Conservation (phyloP, 495 filamentous ascomycete species). For the Friedmanniomyces simplex region DNA sequence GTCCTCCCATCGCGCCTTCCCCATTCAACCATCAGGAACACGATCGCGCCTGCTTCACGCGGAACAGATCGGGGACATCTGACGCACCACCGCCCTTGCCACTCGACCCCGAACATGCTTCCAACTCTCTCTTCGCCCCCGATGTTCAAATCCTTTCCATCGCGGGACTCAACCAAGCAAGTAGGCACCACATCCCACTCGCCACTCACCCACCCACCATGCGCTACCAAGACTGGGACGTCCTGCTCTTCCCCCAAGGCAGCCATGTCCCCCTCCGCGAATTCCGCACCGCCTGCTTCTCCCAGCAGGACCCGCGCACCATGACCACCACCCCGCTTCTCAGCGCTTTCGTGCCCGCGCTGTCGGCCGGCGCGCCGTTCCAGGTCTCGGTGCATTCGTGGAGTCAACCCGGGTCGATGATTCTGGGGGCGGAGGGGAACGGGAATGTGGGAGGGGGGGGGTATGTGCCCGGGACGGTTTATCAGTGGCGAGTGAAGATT, state of each 20-base stretch:
- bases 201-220: too few species aligned
- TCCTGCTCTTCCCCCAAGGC: constrained; percentile 63
- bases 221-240: constrained; percentile 80
- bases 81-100: too few species aligned
- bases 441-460: too few species aligned
- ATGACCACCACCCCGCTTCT: constrained; percentile 50
- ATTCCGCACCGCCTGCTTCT: constrained; percentile 75
- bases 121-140: too few species aligned
- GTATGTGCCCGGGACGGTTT: too few species aligned
- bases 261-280: constrained; percentile 66
- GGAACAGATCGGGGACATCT: too few species aligned
- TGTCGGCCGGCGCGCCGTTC: constrained; percentile 51
- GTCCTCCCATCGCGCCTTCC: neutral
- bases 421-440: constrained; percentile 37
- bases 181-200: too few species aligned
- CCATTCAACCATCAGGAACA: too few species aligned
- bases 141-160: too few species aligned
- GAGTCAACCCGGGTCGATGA: constrained; percentile 46
- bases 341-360: constrained; percentile 64
- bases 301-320: constrained; percentile 53
- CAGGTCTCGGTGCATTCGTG: constrained; percentile 75
- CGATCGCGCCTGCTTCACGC: too few species aligned
- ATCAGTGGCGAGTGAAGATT: constrained; percentile 42
- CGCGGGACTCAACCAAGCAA: too few species aligned
- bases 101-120: too few species aligned